Percentiles rank a stretch among this genome's conserved stretches.
phyloP scores from a whole-genome alignment of 306 rosid species.

The Begonia fuchsioides region DNA sequence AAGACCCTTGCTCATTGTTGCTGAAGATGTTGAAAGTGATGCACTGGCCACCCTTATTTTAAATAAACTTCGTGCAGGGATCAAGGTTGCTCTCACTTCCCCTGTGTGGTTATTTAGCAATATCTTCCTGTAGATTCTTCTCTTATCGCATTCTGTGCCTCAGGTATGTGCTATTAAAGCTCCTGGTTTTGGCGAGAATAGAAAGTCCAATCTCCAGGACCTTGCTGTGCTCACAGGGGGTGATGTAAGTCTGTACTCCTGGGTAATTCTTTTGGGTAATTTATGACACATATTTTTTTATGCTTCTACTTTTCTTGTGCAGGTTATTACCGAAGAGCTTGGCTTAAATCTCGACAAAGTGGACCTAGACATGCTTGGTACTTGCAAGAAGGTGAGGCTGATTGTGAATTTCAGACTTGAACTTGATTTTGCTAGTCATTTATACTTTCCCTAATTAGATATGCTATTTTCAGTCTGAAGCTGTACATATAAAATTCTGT shows the following conservation, averaged over 20 bases:
- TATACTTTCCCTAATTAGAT: too few species aligned
- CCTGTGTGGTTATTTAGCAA: neutral
- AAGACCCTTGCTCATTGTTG: conserved; percentile 66
- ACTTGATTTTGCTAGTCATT: too few species aligned
- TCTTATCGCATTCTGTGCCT: neutral
- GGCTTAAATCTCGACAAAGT: conserved; percentile 89
- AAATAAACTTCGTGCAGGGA: conserved; percentile 95
- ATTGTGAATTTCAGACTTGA: too few species aligned
- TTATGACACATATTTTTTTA: too few species aligned
- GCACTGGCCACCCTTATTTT: conserved; percentile 75
- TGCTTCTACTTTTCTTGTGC: conserved; percentile 4
- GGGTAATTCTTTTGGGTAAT: neutral
- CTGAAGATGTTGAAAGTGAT: conserved; percentile 93
- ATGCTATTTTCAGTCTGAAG: too few species aligned
- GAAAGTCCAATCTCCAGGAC: conserved; percentile 68
- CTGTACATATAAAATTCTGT: too few species aligned
- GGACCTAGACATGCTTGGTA: conserved; percentile 59
- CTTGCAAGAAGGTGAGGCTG: conserved; percentile 74
- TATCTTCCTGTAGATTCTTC: neutral
- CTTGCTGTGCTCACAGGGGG: conserved; percentile 92
- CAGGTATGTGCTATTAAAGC: conserved; percentile 95
- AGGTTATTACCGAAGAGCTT: conserved; percentile 92
- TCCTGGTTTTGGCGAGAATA: conserved; percentile 90
- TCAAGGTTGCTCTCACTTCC: conserved; percentile 42
- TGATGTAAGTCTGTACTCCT: conserved; percentile 22